Conservation (phyloP, 208 protist genomes). For the Leishmania turanica region DNA sequence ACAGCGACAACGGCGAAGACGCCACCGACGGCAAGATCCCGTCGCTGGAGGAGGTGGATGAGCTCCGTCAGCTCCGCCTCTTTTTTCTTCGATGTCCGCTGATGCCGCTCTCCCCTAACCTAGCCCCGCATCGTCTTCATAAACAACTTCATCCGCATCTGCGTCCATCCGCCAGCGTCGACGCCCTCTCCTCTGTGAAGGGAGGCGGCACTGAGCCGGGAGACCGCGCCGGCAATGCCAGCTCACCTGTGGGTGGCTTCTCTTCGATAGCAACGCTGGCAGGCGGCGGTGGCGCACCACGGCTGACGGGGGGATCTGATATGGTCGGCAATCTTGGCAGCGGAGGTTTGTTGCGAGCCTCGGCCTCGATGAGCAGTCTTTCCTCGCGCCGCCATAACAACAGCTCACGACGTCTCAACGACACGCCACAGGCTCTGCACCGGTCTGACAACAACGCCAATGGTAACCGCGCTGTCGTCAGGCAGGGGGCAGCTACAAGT, state of each 20-base stretch:
- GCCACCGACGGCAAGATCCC: neutral
- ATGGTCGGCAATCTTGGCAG: neutral
- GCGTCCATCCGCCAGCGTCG: conserved; percentile 9
- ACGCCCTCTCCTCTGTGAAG: neutral
- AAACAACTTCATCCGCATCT: neutral
- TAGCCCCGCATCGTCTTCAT: neutral
- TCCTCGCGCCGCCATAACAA: conserved; percentile 22
- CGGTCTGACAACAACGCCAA: neutral
- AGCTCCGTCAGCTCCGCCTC: conserved; percentile 13
- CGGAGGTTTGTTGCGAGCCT: conserved; percentile 1
- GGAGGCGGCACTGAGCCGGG: neutral
- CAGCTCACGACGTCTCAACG: conserved; percentile 18
- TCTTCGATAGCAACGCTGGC: neutral
- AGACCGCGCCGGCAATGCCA: conserved; percentile 2
- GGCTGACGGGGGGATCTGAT: neutral
- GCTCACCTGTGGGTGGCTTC: neutral
- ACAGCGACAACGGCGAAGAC: neutral
- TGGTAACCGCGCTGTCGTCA: neutral
- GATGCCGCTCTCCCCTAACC: conserved; percentile 23
- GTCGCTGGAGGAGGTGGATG: conserved; percentile 3
- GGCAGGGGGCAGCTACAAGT: too few relatives aligned
- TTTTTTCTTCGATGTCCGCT: conserved; percentile 31
- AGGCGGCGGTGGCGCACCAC: neutral
- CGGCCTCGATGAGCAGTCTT: conserved; percentile 17
- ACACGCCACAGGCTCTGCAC: conserved; percentile 5